phyloP scores from a whole-genome alignment of 306 rosid species.

The Oemleria cerasiformis region DNA sequence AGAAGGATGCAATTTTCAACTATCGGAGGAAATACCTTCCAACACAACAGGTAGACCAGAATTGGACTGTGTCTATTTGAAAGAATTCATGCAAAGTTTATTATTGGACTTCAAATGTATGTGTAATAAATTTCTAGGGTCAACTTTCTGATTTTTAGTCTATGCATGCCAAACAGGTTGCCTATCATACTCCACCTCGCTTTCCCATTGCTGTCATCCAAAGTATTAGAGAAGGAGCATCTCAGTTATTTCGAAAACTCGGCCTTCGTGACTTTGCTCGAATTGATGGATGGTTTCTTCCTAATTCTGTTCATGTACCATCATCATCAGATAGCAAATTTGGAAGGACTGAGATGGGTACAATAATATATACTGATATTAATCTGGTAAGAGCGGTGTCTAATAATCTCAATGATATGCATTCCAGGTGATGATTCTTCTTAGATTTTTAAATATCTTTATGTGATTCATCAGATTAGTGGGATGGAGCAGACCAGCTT shows the following conservation, averaged over 20 bases:
- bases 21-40: slow-evolving; percentile 96
- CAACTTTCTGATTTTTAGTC: slow-evolving; percentile 26
- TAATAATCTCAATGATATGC: slow-evolving; percentile 18
- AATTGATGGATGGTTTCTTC: slow-evolving; percentile 96
- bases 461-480: slow-evolving; percentile 63
- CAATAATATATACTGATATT: slow-evolving; percentile 76
- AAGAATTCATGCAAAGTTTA: slow-evolving; percentile 12
- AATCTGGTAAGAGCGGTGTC: slow-evolving; percentile 67
- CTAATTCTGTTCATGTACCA: slow-evolving; percentile 42
- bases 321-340: slow-evolving; percentile 45
- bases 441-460: slow-evolving; percentile 19
- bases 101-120: slow-evolving; percentile 1
- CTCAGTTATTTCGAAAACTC: slow-evolving; percentile 61
- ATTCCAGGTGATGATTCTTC: slow-evolving; percentile 18
- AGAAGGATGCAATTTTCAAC: slow-evolving; percentile 94
- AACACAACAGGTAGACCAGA: slow-evolving; percentile 74
- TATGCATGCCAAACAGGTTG: slow-evolving; percentile 56
- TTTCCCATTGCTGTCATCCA: slow-evolving; percentile 73
- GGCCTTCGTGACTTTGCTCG: slow-evolving; percentile 85
- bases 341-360: slow-evolving; percentile 70
- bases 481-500: slow-evolving; percentile 99
- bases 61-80: neutral
- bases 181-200: slow-evolving; percentile 93
- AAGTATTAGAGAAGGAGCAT: slow-evolving; percentile 79
- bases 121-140: neutral